A percentile compares a stretch with the other conserved stretches of the same genome.
Conservation (phyloP, 768 basidiomycete genomes). For the Boletus rubroflammeus region DNA sequence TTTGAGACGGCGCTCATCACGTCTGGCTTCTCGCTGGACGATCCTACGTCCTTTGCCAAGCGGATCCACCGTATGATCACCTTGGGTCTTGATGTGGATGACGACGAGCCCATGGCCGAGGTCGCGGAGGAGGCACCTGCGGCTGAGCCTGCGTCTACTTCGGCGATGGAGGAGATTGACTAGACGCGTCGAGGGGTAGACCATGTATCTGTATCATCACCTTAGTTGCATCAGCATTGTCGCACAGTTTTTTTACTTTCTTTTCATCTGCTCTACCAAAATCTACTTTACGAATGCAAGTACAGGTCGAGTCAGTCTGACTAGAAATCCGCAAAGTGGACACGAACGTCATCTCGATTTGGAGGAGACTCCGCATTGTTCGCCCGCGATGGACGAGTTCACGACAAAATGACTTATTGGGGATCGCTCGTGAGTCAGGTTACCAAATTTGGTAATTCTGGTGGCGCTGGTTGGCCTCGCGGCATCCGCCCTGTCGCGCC, state of each 20-base stretch:
- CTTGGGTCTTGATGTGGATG: constrained; percentile 86
- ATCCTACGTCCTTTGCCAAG: constrained; percentile 91
- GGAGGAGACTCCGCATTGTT: constrained; percentile 25
- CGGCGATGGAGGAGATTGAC: constrained; percentile 97
- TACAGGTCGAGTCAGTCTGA: not conserved
- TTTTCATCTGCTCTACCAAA: constrained; percentile 18
- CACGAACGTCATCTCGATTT: not conserved
- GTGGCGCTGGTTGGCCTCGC: constrained; percentile 19
- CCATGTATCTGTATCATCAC: constrained; percentile 27
- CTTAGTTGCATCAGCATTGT: constrained; percentile 25
- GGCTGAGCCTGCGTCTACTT: constrained; percentile 61
- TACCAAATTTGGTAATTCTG: constrained; percentile 23
- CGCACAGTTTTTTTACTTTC: constrained; percentile 16
- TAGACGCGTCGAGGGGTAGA: constrained; percentile 35
- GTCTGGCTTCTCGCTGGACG: constrained; percentile 93
- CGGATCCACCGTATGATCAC: constrained; percentile 97
- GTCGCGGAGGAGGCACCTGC: constrained; percentile 46
- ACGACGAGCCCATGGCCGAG: constrained; percentile 46
- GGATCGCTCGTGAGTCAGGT: too few relatives aligned
- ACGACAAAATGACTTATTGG: too few relatives aligned
- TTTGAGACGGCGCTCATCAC: constrained; percentile 97
- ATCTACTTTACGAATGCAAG: constrained; percentile 13
- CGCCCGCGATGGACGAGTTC: not conserved
- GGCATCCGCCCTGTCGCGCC: constrained; percentile 14
- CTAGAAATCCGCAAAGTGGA: too few relatives aligned